Evolutionary conservation across 2,329 filamentous ascomycete genomes (phyloP), one percentile per base, ranked within the genome.

Genomic region (Blastomyces emzantsi): DNA sequence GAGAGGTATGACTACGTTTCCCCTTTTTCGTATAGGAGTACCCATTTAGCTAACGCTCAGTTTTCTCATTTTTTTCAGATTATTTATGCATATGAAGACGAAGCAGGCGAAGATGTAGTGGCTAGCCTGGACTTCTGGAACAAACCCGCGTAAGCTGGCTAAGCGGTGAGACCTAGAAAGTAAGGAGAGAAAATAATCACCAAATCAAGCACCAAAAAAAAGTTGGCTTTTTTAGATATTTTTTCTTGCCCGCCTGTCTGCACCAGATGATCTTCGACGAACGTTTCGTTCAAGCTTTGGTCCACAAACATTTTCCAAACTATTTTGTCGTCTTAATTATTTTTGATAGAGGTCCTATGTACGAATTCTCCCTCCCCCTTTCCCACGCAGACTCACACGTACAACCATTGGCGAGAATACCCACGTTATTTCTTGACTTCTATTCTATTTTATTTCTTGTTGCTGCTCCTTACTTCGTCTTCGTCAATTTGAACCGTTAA

Each of bases 101-200:
- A 99, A 75, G 82, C 86, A 68, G 93, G 94, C 69, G 90, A 95
- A 73, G 94, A 99, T 73, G 87, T 96, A 61, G 89, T 99, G 67
- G 92, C 94, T 70, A 92, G 91, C 66, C 85, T 99, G 73, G 94
- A 99, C 79, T 99, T 99, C 80, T 99, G 93, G 93, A 90, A 87
- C 79, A 87, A 80, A 67, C 63, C 68, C 61, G 55, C 61, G 62
- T 64, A 64, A 58, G 41, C 62, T 61, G 49, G 45, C 45, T 33
- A 39, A 61, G 28, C 41, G 59, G 43, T 3, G 49, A 60, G 13
- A 43, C 56, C n/a, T 19, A 52, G 39, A 39, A 47, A 55, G 60
- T 45, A 60, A 30, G 39, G 33, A 43, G 30, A 58, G 22, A 15
- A 49, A 51, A 22, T n/a, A 52, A 22, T 13, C 13, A 36, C 17